Base-by-base conservation (phyloP, 768 basidiomycete species). In the Termitomyces heimii region DNA sequence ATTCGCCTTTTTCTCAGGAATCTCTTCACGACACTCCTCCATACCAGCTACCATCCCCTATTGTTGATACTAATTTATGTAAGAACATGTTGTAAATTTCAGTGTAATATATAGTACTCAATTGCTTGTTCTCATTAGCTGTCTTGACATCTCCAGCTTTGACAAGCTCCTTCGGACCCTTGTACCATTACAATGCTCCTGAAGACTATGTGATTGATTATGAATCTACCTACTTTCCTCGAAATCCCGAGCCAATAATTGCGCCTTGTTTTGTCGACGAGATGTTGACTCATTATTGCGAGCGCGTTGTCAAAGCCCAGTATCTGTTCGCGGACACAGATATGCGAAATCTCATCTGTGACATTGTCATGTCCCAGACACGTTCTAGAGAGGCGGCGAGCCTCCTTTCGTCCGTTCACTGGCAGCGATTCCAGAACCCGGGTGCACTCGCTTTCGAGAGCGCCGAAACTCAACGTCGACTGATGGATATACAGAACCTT, bases 51-150 rank as follows among this genome's bases (percentile, higher is more conserved):
- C 29, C 54, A 65, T 34, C 54, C 55, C 34, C 54, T 56, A 39
- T 59, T 61, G 56, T 63, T 40, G 63, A 58, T 70, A 73, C 69
- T 85, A 82, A 77, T 75, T 73, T 84, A 80, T 84, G 86, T 87
- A 87, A 87, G 86, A 81, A 71, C 66, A 73, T 81, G 84, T 86
- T 85, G 79, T 84, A 76, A 84, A 78, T 79, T 73, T 47, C 51
- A 31, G 76, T 73, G 76, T 81, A 79, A 79, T 83, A 82, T 84
- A 83, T 78, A 79, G 76, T 81, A 75, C 82, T 86, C 82, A 85
- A 84, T 20, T 75, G 26, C 53, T 60, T 56, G 61, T 59, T 61
- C 60, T 65, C 51, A 55, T 57, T 63, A 62, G 58, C 65, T 45
- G 18, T 4, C 54, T 50, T 63, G 54, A 26, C 62, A 54, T 58